Evolutionary conservation across 805 yeast genomes (phyloP).

Genomic region (Kodamaea laetipori): DNA sequence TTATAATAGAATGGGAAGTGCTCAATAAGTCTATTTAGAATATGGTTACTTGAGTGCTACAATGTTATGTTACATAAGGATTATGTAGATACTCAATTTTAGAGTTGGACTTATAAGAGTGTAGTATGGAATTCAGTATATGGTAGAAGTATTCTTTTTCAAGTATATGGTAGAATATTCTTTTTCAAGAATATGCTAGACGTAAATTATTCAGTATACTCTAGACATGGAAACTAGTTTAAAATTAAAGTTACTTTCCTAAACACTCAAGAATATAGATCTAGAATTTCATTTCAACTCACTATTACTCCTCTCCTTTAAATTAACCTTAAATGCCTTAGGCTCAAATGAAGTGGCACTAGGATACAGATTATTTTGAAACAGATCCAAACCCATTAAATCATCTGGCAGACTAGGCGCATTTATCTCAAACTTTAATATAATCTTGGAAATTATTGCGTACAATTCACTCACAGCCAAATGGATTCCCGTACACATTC

Average conservation of each 20-base stretch:
- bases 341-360: conserved; percentile 68
- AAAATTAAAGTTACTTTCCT: no score
- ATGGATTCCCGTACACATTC: conserved; percentile 72
- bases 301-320: neutral
- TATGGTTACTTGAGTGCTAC: no score
- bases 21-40: neutral
- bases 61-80: no score
- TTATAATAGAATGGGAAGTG: neutral
- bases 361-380: conserved; percentile 52
- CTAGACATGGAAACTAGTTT: no score
- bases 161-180: no score
- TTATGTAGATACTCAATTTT: no score
- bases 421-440: conserved; percentile 52
- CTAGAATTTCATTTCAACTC: neutral
- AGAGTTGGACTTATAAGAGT: no score
- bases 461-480: conserved; percentile 70
- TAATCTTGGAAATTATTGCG: conserved; percentile 52
- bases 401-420: conserved; percentile 34
- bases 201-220: no score
- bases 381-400: conserved; percentile 52
- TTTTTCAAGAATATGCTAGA: no score
- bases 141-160: no score
- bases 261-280: no score
- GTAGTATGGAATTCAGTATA: no score
- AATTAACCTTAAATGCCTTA: conserved; percentile 31